Evolutionary conservation across 2,329 filamentous ascomycete genomes (phyloP), one percentile per base, ranked within the genome.

Genomic region (Cladorrhinum sp.): DNA sequence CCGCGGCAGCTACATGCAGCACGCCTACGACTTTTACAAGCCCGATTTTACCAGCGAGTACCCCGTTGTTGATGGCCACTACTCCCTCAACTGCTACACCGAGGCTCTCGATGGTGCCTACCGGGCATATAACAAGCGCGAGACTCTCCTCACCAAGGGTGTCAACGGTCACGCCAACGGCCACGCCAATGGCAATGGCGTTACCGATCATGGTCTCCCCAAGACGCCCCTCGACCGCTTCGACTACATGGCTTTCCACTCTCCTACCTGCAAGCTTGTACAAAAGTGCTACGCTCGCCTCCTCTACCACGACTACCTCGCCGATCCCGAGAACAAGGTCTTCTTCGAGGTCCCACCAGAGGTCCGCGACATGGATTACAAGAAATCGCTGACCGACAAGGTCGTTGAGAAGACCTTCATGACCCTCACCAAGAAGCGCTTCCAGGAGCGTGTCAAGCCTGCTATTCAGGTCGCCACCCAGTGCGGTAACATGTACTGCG

Each of bases 1-100:
- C 72, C 87, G 90, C 71, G 90, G 88, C 73, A 87, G 82, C 70
- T 92, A 91, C 81, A 88, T 93, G 86, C 82, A 87, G 75, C 90
- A 93, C 78, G 88, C 87, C 69, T 95, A 93, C 77, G 90, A 93
- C 76, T 93, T 93, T 76, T 93, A 92, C 86, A 93, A 93, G 86
- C 90, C 90, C 71, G 90, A 93, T 76, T 81, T 93, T 67, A 90
- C 90, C 71, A 91, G 88, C 83, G 90, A 93, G 78, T 93, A 93
- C 79, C 90, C 90, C 65, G 87, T 91, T 72, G 90, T 93, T 61
- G 90, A 93, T 70, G 90, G 90, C 63, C 90, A 93, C 76, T 92
- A 87, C 82, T 93, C 90, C 53, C 76, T 92, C 74, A 88, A 80
- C 76, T 93, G 90, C 83, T 93, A 93, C 78, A 90, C 82, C 65